Evolutionary conservation across 2,329 filamentous ascomycete species (phyloP).

Genomic region (Sarocladiaceae sp.): DNA sequence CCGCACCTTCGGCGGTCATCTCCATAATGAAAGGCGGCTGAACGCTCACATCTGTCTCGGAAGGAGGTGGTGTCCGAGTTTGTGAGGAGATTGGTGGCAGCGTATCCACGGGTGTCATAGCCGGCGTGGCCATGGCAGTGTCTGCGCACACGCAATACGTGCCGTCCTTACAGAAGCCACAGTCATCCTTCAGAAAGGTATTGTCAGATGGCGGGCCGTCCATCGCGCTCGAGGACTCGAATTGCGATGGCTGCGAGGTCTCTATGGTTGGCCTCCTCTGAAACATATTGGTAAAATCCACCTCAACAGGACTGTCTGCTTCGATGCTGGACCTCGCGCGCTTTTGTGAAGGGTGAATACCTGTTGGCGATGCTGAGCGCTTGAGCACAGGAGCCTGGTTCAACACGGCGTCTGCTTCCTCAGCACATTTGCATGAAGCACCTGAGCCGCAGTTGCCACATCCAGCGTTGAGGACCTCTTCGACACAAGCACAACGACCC

Average conservation of each 20-base stretch:
- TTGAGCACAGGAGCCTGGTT: slow-evolving; percentile 38
- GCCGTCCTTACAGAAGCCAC: slow-evolving; percentile 78
- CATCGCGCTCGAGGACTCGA: slow-evolving; percentile 26
- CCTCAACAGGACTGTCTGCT: slow-evolving; percentile 62
- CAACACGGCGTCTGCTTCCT: slow-evolving; percentile 51
- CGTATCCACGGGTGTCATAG: slow-evolving; percentile 34
- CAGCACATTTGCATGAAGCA: slow-evolving; percentile 60
- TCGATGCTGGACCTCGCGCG: slow-evolving; percentile 38
- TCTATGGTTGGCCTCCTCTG: slow-evolving; percentile 36
- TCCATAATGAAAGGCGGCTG: slow-evolving; percentile 52
- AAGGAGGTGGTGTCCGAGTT: slow-evolving; percentile 52
- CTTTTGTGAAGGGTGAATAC: slow-evolving; percentile 45
- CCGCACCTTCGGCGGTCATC: slow-evolving; percentile 54
- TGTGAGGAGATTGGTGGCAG: slow-evolving; percentile 40
- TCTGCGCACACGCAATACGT: slow-evolving; percentile 82
- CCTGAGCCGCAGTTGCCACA: slow-evolving; percentile 64
- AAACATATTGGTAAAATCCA: slow-evolving; percentile 69
- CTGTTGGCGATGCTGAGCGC: slow-evolving; percentile 43
- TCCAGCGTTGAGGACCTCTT: slow-evolving; percentile 51
- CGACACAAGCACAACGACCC: slow-evolving; percentile 54
- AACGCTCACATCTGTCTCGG: slow-evolving; percentile 54
- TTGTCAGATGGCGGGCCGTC: slow-evolving; percentile 32
- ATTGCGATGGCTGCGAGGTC: slow-evolving; percentile 18
- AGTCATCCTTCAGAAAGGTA: slow-evolving; percentile 59
- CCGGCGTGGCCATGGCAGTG: slow-evolving; percentile 35